phyloP scores from a whole-genome alignment of 2,329 filamentous ascomycete genomes.

The Stagonosporopsis chrysanthemi region DNA sequence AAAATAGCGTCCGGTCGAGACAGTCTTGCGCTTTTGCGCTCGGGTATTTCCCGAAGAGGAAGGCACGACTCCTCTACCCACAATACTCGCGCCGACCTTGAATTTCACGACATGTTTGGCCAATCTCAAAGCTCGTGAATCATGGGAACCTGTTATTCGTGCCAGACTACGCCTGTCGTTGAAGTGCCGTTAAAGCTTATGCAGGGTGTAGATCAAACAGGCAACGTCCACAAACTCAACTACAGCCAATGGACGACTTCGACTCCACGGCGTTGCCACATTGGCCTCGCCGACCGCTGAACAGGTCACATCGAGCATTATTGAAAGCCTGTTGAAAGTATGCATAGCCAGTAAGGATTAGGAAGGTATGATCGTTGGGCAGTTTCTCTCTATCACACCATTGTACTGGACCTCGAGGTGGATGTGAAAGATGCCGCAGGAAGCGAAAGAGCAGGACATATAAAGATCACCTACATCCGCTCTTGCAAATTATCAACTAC shows the following conservation, averaged over 20 bases:
- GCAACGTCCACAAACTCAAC: background rate
- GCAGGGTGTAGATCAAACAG: background rate
- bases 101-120: background rate
- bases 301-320: background rate
- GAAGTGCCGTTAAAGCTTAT: background rate
- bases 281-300: background rate
- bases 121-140: background rate
- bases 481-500: background rate
- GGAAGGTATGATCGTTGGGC: conserved; percentile 14
- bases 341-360: conserved; percentile 6
- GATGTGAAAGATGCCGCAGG: background rate
- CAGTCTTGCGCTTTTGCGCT: background rate
- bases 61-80: background rate
- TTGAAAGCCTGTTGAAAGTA: background rate
- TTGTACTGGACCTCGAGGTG: background rate
- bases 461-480: background rate
- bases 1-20: too few species aligned
- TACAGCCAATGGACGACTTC: background rate
- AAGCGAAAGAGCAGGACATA: background rate
- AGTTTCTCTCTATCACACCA: background rate
- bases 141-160: background rate
- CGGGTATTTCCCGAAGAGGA: conserved; percentile 10
- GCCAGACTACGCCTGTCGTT: background rate
- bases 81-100: background rate
- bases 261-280: background rate